These are phyloP conservation scores for Fusarium citri DNA, from an alignment of 2,329 filamentous ascomycete genomes.

Conservation along the genomic window DNA sequence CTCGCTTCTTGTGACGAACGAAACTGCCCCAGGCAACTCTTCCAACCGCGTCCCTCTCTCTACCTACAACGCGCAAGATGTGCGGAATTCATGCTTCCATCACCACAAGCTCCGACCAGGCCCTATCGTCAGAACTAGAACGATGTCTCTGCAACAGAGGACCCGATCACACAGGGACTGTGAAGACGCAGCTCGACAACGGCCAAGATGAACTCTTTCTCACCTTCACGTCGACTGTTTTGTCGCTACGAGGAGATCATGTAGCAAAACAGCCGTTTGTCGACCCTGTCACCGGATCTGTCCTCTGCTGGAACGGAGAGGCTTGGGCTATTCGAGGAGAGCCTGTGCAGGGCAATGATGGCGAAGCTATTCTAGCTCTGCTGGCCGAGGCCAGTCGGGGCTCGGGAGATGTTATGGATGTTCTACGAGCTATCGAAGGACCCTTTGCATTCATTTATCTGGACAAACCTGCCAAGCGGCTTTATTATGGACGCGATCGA, in stretches of 20 bases:
- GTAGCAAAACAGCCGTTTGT: constrained; percentile 79
- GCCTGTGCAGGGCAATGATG: constrained; percentile 80
- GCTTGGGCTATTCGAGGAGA: constrained; percentile 80
- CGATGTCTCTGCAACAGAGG: constrained; percentile 66
- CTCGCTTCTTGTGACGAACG: constrained; percentile 4
- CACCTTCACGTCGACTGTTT: constrained; percentile 83
- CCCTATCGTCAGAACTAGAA: constrained; percentile 53
- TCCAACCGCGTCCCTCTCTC: constrained; percentile 16
- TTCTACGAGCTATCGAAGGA: constrained; percentile 74
- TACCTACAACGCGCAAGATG: constrained; percentile 55
- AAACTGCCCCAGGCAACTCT: constrained; percentile 10
- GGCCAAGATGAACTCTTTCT: constrained; percentile 57
- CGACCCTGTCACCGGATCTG: constrained; percentile 66
- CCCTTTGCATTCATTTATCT: constrained; percentile 93
- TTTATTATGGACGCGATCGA: constrained; percentile 89
- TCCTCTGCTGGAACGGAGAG: constrained; percentile 97
- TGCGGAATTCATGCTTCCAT: constrained; percentile 70
- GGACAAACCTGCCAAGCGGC: constrained; percentile 67
- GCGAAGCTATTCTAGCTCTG: constrained; percentile 72
- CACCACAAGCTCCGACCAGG: constrained; percentile 49
- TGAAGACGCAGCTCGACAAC: constrained; percentile 48
- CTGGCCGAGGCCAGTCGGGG: constrained; percentile 61
- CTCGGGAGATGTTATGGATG: constrained; percentile 56
- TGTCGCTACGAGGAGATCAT: constrained; percentile 84
- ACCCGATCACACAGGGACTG: constrained; percentile 67